A percentile compares a stretch with the other conserved stretches of the same genome.
Conservation (phyloP, 805 yeast genomes). For the Ogataea populi-albae region DNA sequence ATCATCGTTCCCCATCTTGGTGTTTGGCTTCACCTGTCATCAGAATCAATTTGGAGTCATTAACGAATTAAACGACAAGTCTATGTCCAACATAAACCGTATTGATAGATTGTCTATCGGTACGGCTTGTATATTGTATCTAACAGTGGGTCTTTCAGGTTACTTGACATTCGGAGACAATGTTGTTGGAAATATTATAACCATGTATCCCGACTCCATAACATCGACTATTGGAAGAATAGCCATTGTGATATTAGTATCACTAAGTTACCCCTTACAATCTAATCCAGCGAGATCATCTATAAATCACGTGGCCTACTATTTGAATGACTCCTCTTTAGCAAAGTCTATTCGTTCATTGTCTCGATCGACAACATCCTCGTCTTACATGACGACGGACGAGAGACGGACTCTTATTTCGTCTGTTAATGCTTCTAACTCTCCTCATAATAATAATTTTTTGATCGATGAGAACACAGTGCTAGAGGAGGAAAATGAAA, state of each 20-base stretch:
- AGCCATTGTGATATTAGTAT: conserved; percentile 76
- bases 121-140: conserved; percentile 59
- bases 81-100: conserved; percentile 42
- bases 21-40: conserved; percentile 94
- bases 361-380: conserved; percentile 19
- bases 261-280: conserved; percentile 85
- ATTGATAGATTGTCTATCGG: conserved; percentile 55
- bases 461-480: conserved; percentile 17
- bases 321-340: conserved; percentile 32
- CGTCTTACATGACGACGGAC: conserved; percentile 13
- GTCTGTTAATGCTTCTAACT: conserved; percentile 5
- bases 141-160: conserved; percentile 76
- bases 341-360: conserved; percentile 23
- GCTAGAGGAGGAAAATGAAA: conserved; percentile 19
- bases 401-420: conserved; percentile 17
- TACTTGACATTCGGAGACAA: conserved; percentile 83
- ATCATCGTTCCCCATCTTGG: conserved; percentile 82
- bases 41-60: conserved; percentile 90
- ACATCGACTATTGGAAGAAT: conserved; percentile 77
- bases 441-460: conserved; percentile 7
- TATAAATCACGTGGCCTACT: conserved; percentile 65
- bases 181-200: conserved; percentile 76
- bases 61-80: conserved; percentile 67
- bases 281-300: conserved; percentile 89
- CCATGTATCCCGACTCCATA: conserved; percentile 63